Percentiles rank a stretch among this genome's conserved stretches.
phyloP scores from a whole-genome alignment of 331 rosid species.

The Ulmus americana region DNA sequence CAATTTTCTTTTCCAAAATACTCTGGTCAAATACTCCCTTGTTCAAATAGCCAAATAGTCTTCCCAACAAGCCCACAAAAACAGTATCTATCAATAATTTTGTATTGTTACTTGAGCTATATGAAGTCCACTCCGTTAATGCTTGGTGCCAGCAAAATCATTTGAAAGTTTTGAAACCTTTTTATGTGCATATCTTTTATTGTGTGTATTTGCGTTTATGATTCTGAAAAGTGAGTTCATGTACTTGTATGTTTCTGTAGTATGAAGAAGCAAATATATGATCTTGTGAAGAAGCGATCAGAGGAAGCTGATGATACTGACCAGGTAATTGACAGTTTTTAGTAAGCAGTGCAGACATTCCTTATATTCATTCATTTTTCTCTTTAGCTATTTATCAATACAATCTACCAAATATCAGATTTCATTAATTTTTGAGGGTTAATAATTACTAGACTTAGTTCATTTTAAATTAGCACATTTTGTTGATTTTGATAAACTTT shows the following conservation, averaged over 20 bases:
- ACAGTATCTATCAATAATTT: background rate
- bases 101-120: conserved; percentile 1
- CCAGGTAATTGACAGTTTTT: conserved; percentile 52
- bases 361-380: background rate
- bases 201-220: background rate
- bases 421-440: background rate
- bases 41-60: too few species aligned
- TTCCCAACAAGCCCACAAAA: too few species aligned
- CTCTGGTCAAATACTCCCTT: too few species aligned
- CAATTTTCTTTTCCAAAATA: too few species aligned
- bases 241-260: conserved; percentile 31
- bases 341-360: background rate
- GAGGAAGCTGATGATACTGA: conserved; percentile 58
- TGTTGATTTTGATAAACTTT: background rate
- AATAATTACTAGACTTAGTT: background rate
- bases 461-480: background rate
- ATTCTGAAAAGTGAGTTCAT: background rate
- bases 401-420: background rate
- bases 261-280: conserved; percentile 73
- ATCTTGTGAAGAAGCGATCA: conserved; percentile 62
- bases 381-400: background rate
- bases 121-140: background rate
- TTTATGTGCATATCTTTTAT: background rate
- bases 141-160: background rate
- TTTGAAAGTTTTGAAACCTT: background rate